Evolutionary conservation across 768 basidiomycete species (phyloP).

Genomic region (Melanogaster broomeanus): DNA sequence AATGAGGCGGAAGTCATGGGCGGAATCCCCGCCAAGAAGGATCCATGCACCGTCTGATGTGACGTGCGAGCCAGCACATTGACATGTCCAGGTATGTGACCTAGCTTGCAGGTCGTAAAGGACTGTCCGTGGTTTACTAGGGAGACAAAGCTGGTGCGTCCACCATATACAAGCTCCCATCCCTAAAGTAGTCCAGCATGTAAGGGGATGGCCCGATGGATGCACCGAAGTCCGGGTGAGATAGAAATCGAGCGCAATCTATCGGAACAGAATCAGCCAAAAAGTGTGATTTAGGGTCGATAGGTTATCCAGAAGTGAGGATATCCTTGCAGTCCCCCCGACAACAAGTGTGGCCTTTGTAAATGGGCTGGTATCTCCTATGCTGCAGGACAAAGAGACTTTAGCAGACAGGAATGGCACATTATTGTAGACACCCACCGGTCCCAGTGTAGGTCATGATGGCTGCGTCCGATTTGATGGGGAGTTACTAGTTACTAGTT

Average conservation of each 20-base stretch:
- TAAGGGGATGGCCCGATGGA: constrained; percentile 52
- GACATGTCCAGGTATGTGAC: constrained; percentile 57
- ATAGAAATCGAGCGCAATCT: constrained; percentile 42
- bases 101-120: constrained; percentile 6
- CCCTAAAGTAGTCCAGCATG: constrained; percentile 54
- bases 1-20: constrained; percentile 54
- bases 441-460: constrained; percentile 56
- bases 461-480: constrained; percentile 43
- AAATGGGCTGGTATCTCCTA: constrained; percentile 50
- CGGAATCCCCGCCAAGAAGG: constrained; percentile 55
- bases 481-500: constrained; percentile 44
- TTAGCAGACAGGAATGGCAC: not conserved
- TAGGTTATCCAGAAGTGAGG: constrained; percentile 44
- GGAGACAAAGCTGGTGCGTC: constrained; percentile 46
- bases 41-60: constrained; percentile 54
- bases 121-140: too few species aligned
- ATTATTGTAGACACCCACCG: constrained; percentile 17
- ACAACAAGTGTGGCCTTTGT: constrained; percentile 48
- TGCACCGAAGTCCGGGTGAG: constrained; percentile 30
- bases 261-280: constrained; percentile 38
- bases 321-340: constrained; percentile 40
- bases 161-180: constrained; percentile 59
- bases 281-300: constrained; percentile 35
- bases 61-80: constrained; percentile 57
- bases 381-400: constrained; percentile 14